A percentile compares a stretch with the other conserved stretches of the same genome.
phyloP scores from a whole-genome alignment of 1,284 basidiomycete species.

The Rhizopogon parksii region DNA sequence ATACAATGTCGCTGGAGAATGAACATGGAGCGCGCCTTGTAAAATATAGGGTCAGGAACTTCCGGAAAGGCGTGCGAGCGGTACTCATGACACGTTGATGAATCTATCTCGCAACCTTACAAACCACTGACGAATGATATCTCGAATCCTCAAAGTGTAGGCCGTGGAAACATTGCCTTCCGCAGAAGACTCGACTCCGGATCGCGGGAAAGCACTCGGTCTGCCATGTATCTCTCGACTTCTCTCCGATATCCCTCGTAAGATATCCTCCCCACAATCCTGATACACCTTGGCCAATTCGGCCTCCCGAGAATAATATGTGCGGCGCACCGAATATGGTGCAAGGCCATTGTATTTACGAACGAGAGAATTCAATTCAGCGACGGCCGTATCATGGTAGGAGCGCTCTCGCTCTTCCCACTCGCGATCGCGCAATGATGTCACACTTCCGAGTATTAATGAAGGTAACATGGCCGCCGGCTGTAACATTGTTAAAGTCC shows the following conservation, averaged over 20 bases:
- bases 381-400: conserved; percentile 68
- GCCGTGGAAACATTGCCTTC: conserved; percentile 1
- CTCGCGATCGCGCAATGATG: conserved; percentile 53
- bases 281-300: conserved; percentile 58
- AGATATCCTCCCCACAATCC: conserved; percentile 47
- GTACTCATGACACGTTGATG: conserved; percentile 1
- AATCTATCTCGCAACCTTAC: conserved; percentile 9
- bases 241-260: conserved; percentile 34
- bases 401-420: conserved; percentile 69
- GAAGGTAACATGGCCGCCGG: conserved; percentile 36
- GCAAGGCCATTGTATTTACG: conserved; percentile 76
- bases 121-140: conserved; percentile 22
- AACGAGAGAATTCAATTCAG: conserved; percentile 68
- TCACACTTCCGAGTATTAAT: conserved; percentile 40
- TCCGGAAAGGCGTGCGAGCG: not conserved
- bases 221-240: conserved; percentile 10
- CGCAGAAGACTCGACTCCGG: conserved; percentile 3
- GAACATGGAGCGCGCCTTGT: conserved; percentile 1
- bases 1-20: not conserved
- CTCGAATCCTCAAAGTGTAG: conserved; percentile 7
- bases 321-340: conserved; percentile 64
- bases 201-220: not conserved
- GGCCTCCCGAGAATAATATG: conserved; percentile 45
- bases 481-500: conserved; percentile 48
- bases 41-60: too few species aligned